Conservation (phyloP, 495 filamentous ascomycete genomes). For the Aspergillus indologenus region DNA sequence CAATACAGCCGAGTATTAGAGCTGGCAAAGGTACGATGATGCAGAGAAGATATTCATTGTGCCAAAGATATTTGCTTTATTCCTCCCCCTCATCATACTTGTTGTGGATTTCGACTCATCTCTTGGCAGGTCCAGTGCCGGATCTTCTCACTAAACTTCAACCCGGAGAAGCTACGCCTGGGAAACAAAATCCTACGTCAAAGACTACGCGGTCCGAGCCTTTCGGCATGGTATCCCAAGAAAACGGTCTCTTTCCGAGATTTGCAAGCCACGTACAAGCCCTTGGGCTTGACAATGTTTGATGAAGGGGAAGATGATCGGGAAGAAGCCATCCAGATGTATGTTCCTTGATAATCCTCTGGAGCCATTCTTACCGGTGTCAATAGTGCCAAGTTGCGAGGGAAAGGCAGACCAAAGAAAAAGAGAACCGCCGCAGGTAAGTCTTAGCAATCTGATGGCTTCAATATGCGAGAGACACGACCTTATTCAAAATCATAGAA, state of each 20-base stretch:
- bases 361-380: neutral
- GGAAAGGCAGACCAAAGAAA: constrained; percentile 91
- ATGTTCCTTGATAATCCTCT: constrained; percentile 18
- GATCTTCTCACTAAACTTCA: constrained; percentile 88
- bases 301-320: constrained; percentile 77
- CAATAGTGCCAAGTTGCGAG: constrained; percentile 65
- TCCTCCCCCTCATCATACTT: neutral
- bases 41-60: neutral
- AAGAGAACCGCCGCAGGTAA: constrained; percentile 68
- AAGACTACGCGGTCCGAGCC: constrained; percentile 70
- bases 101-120: neutral
- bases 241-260: constrained; percentile 66
- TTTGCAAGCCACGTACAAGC: constrained; percentile 51
- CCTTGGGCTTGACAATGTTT: constrained; percentile 58
- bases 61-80: neutral
- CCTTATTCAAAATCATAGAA: constrained; percentile 23
- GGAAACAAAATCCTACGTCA: constrained; percentile 89
- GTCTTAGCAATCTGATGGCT: constrained; percentile 5
- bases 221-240: constrained; percentile 84
- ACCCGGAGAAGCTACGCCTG: constrained; percentile 72
- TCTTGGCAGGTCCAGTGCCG: constrained; percentile 71
- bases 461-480: neutral
- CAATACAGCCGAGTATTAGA: constrained; percentile 69
- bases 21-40: constrained; percentile 64
- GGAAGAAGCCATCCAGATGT: constrained; percentile 70